Conservation (phyloP, 768 basidiomycete genomes). For the Hirschioporus abietinus region DNA sequence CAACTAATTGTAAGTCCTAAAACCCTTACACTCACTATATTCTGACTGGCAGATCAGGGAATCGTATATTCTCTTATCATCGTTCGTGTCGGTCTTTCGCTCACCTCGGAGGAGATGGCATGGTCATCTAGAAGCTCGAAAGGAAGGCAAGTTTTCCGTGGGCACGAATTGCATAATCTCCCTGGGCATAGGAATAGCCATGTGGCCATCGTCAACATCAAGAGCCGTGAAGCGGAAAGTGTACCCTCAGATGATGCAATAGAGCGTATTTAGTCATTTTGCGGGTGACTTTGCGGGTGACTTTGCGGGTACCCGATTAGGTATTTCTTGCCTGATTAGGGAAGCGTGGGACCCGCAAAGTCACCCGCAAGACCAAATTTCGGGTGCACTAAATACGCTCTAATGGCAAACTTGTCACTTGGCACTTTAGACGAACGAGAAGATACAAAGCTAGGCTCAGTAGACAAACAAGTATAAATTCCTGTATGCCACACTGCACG, state of each 20-base stretch:
- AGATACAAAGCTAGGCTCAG: too few species aligned
- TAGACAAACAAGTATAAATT: too few species aligned
- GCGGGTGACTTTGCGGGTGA: too few species aligned
- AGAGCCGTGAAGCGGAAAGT: not conserved
- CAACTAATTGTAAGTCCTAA: conserved; percentile 9
- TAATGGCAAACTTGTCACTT: too few species aligned
- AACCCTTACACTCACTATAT: not conserved
- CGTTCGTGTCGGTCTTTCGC: not conserved
- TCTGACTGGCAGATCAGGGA: not conserved
- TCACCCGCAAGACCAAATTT: too few species aligned
- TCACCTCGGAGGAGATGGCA: not conserved
- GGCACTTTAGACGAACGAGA: too few species aligned
- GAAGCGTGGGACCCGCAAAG: too few species aligned
- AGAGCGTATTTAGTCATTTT: too few species aligned
- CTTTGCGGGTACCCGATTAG: too few species aligned
- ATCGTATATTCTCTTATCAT: not conserved
- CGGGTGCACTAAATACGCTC: too few species aligned
- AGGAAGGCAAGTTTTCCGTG: not conserved
- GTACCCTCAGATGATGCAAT: not conserved
- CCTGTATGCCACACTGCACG: too few species aligned
- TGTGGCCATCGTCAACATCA: not conserved
- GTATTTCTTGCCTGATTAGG: too few species aligned
- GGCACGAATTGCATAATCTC: not conserved
- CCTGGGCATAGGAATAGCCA: not conserved
- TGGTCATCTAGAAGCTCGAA: not conserved